Evolutionary conservation across 345 rosid genomes (phyloP).

Genomic region (Heritiera fomes): DNA sequence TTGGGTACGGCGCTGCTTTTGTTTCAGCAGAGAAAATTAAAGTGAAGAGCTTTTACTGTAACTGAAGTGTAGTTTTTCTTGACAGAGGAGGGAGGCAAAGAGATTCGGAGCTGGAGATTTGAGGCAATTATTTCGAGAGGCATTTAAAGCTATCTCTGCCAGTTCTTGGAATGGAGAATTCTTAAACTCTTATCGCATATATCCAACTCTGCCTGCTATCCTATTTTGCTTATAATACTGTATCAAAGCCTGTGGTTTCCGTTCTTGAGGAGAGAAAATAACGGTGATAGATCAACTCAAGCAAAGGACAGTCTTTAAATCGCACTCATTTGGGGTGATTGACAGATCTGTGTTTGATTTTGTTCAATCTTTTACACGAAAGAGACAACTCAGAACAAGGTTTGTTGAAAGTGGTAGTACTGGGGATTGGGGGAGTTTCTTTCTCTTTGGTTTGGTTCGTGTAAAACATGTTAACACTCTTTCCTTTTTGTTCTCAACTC

Average conservation of each 20-base stretch:
- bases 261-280: conserved; percentile 21
- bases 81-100: neutral
- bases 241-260: neutral
- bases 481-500: conserved; percentile 3
- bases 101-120: conserved; percentile 19
- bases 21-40: conserved; percentile 24
- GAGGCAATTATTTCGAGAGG: conserved; percentile 21
- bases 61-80: neutral
- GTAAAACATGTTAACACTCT: neutral
- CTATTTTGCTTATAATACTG: conserved; percentile 10
- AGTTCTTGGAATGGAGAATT: conserved; percentile 29
- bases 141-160: conserved; percentile 30
- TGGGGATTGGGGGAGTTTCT: neutral
- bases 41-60: conserved; percentile 2
- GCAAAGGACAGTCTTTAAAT: conserved; percentile 20
- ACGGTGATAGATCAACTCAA: conserved; percentile 18
- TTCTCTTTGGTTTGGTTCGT: conserved; percentile 9
- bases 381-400: conserved; percentile 35
- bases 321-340: conserved; percentile 16
- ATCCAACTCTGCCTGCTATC: neutral
- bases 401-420: neutral
- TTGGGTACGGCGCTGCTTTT: conserved; percentile 28
- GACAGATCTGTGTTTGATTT: conserved; percentile 21
- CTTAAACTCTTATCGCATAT: conserved; percentile 3
- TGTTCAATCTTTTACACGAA: conserved; percentile 29